Evolutionary conservation across 148 eudicot genomes (phyloP).

Genomic region (Arbutus unedo): DNA sequence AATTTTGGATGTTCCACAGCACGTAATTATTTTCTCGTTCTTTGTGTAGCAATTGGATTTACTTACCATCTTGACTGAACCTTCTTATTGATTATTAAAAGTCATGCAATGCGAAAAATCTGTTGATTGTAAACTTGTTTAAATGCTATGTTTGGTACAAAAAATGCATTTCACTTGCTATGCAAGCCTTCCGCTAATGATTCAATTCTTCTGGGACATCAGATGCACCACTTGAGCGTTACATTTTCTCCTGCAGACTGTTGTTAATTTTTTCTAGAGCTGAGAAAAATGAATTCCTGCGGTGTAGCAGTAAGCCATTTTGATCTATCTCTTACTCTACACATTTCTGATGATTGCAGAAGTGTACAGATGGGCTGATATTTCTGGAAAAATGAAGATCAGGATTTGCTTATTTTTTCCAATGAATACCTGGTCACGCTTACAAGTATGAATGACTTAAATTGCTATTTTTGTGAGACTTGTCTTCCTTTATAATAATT

Average conservation of each 20-base stretch:
- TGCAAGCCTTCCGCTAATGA: not conserved
- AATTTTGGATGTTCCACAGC: not conserved
- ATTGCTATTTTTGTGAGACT: conserved; percentile 1
- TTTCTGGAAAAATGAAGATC: conserved; percentile 67
- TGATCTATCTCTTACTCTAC: conserved; percentile 1
- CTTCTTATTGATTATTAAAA: not conserved
- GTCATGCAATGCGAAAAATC: not conserved
- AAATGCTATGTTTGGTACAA: not conserved
- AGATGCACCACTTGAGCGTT: not conserved
- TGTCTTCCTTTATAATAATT: not conserved
- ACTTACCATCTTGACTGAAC: not conserved
- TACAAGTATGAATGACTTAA: conserved; percentile 47
- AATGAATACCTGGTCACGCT: conserved; percentile 75
- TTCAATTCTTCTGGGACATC: not conserved
- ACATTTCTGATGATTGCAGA: conserved; percentile 46
- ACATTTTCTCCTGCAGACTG: not conserved
- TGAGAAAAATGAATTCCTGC: not conserved
- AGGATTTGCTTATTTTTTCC: conserved; percentile 93
- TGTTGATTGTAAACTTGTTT: conserved; percentile 1
- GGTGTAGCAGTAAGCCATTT: conserved; percentile 1
- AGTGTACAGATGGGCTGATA: conserved; percentile 80
- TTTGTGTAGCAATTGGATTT: not conserved
- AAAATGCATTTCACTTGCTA: not conserved
- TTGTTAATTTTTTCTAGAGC: not conserved
- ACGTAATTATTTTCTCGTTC: not conserved